phyloP scores from a whole-genome alignment of 192 early-diverging fungal species.

The Rhizophagus sp. region DNA sequence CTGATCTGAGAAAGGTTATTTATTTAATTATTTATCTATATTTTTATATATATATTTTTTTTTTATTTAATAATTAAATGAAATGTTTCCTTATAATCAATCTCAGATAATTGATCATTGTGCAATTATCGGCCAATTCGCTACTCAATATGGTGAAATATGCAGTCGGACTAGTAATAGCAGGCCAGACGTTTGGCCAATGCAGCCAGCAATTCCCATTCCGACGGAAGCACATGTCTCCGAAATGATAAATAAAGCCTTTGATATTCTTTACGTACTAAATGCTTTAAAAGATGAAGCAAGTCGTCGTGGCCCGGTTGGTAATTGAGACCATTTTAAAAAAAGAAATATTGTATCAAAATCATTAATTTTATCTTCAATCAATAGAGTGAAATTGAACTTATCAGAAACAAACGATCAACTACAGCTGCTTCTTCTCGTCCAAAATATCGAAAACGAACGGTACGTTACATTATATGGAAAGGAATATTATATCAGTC shows the following conservation, averaged over 20 bases:
- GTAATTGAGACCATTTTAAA: not conserved
- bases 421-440: not conserved
- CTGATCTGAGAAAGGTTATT: slow-evolving; percentile 3
- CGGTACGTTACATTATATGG: not conserved
- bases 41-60: too few species aligned
- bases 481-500: too few species aligned
- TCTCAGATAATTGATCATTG: slow-evolving; percentile 19
- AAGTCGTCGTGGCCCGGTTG: not conserved
- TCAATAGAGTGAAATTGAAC: slow-evolving; percentile 12
- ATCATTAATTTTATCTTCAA: not conserved
- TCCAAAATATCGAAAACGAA: slow-evolving; percentile 23
- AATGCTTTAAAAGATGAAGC: slow-evolving; percentile 20
- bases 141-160: not conserved
- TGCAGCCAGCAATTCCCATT: not conserved
- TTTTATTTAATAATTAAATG: not conserved
- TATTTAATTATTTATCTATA: not conserved
- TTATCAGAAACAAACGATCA: slow-evolving; percentile 9
- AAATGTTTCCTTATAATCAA: not conserved
- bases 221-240: not conserved
- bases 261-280: slow-evolving; percentile 10
- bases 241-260: slow-evolving; percentile 21
- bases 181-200: not conserved
- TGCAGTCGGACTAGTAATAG: not conserved
- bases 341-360: too few species aligned
- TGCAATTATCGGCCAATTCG: slow-evolving; percentile 4